Percentiles rank a stretch among this genome's conserved stretches.
Conservation (phyloP, 805 yeast species). For the Cyberlindnera galapagoensis region DNA sequence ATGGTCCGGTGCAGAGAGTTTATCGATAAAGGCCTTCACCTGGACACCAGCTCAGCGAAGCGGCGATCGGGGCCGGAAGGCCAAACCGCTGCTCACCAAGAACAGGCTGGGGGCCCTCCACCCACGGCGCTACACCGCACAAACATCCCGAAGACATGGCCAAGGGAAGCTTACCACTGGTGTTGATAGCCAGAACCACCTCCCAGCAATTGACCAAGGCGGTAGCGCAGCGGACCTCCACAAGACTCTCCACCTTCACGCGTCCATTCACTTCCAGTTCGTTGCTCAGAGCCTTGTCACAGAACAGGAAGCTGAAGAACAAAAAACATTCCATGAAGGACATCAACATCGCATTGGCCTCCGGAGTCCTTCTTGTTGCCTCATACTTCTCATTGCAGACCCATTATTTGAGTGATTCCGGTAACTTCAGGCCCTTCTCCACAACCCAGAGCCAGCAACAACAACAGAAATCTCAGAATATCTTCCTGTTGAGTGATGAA, state of each 20-base stretch:
- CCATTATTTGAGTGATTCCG: conserved; percentile 22
- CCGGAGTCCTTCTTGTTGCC: conserved; percentile 23
- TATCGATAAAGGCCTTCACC: too few species aligned
- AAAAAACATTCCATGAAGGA: conserved; percentile 10
- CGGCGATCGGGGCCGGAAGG: too few species aligned
- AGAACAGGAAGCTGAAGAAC: conserved; percentile 1
- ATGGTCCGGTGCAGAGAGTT: too few species aligned
- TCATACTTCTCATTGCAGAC: conserved; percentile 22
- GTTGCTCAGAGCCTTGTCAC: not conserved
- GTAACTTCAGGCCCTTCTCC: conserved; percentile 18
- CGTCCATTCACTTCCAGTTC: not conserved
- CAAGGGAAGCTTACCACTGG: too few species aligned
- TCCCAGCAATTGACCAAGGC: conserved; percentile 1
- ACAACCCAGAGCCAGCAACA: conserved; percentile 19
- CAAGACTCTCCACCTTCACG: too few species aligned
- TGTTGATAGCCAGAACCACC: not conserved
- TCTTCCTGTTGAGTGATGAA: conserved; percentile 53
- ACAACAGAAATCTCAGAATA: conserved; percentile 39
- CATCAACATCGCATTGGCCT: conserved; percentile 23
- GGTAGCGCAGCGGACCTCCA: not conserved
- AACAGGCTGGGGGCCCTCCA: too few species aligned
- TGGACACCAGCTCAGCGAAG: too few species aligned
- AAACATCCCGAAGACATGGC: too few species aligned
- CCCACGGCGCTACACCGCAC: too few species aligned
- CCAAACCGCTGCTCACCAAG: too few species aligned